These are phyloP conservation scores for Phycomyces nitens DNA, from an alignment of 192 early-diverging fungal genomes.

Conservation along the genomic window DNA sequence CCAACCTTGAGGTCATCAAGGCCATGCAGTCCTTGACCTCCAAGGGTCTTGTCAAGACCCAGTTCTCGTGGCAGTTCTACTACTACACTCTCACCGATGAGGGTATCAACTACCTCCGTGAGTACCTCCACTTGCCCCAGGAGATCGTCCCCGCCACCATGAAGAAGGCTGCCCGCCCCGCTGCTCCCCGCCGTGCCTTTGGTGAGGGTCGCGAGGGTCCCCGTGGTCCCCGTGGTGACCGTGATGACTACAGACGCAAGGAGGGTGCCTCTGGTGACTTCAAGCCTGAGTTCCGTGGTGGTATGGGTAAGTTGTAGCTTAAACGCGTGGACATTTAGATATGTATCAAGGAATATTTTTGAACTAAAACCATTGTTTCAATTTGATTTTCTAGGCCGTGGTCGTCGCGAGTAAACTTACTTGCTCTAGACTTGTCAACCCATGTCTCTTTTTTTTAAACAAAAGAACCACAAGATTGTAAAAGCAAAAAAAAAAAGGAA, in stretches of 20 bases:
- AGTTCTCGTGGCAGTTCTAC: constrained; percentile 99
- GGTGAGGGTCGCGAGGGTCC: constrained; percentile 61
- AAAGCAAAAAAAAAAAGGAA: not conserved
- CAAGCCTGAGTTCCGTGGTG: constrained; percentile 97
- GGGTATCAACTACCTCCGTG: constrained; percentile 96
- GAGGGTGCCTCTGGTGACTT: constrained; percentile 91
- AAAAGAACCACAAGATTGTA: not conserved
- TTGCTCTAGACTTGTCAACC: not conserved
- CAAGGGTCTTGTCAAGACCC: constrained; percentile 88
- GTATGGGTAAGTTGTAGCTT: constrained; percentile 56
- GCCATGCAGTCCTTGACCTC: constrained; percentile 95
- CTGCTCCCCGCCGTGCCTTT: constrained; percentile 67
- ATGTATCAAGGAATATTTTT: too few species aligned
- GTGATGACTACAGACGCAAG: constrained; percentile 91
- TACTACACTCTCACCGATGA: constrained; percentile 99
- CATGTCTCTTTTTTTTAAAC: not conserved
- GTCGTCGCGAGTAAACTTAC: constrained; percentile 19
- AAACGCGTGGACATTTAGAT: too few species aligned
- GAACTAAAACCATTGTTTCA: too few species aligned
- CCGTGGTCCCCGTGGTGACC: constrained; percentile 67
- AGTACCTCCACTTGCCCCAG: constrained; percentile 94
- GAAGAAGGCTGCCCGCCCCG: constrained; percentile 89
- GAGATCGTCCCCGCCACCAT: constrained; percentile 97
- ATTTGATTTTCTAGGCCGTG: too few species aligned
- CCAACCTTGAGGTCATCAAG: constrained; percentile 99